Percentiles rank a stretch among this genome's conserved stretches.
Conservation (phyloP, 768 basidiomycete species). For the Boletus eberwhitei region DNA sequence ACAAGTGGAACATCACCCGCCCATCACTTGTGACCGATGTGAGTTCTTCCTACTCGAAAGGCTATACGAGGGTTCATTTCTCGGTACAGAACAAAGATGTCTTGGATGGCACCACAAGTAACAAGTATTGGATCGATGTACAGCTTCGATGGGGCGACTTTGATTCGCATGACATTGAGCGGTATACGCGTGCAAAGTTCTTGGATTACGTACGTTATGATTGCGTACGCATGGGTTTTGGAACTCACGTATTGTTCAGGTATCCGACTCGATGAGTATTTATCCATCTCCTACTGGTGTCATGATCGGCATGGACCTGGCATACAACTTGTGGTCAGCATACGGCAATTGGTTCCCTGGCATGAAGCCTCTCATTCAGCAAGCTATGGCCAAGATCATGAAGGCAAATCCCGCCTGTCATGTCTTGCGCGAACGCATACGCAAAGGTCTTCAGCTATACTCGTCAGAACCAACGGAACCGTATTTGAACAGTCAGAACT, state of each 20-base stretch:
- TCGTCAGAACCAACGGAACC: conserved; percentile 99
- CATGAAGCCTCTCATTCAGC: conserved; percentile 95
- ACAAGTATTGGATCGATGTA: conserved; percentile 98
- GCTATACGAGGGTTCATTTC: conserved; percentile 3
- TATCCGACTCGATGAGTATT: conserved; percentile 97
- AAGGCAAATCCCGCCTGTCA: conserved; percentile 98
- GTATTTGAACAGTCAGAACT: conserved; percentile 97
- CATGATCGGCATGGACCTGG: conserved; percentile 98
- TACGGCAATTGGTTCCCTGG: conserved; percentile 99
- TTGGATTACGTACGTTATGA: conserved; percentile 74
- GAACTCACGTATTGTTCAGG: conserved; percentile 38
- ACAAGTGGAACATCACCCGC: conserved; percentile 98
- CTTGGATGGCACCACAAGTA: conserved; percentile 95
- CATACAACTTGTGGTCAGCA: conserved; percentile 97
- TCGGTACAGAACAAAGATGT: conserved; percentile 78
- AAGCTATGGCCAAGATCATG: conserved; percentile 99
- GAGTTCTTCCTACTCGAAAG: conserved; percentile 25
- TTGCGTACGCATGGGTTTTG: not conserved
- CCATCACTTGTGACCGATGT: conserved; percentile 95
- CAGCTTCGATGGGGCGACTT: conserved; percentile 98
- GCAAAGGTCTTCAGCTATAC: conserved; percentile 97
- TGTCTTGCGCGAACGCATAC: conserved; percentile 96
- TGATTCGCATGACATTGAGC: conserved; percentile 97
- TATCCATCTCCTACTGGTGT: conserved; percentile 99
- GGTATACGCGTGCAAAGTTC: conserved; percentile 98